These are phyloP conservation scores for Gossypium herbaceum DNA, from an alignment of 345 rosid genomes.

Conservation along the genomic window DNA sequence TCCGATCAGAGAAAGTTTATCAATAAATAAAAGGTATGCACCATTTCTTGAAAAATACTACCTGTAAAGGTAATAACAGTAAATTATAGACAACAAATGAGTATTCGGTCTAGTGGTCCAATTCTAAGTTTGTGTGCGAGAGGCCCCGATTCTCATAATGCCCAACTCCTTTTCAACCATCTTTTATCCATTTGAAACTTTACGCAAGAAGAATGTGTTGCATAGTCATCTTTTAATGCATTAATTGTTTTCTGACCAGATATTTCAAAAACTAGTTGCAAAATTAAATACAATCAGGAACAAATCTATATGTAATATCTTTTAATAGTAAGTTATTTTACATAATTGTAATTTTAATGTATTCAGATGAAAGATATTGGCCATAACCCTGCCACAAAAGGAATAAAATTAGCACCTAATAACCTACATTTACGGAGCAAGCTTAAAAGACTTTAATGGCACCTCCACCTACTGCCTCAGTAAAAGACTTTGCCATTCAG, in stretches of 20 bases:
- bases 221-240: background rate
- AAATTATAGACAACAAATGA: background rate
- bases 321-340: background rate
- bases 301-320: background rate
- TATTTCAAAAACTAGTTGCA: background rate
- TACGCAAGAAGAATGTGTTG: background rate
- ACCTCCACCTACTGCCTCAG: background rate
- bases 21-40: background rate
- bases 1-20: background rate
- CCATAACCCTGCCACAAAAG: background rate
- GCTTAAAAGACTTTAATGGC: background rate
- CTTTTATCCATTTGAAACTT: background rate
- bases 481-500: background rate
- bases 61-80: background rate
- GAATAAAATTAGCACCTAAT: background rate
- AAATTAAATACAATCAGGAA: background rate
- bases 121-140: background rate
- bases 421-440: background rate
- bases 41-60: background rate
- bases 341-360: background rate
- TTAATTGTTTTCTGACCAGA: background rate
- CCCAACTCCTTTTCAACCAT: background rate
- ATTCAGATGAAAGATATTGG: background rate
- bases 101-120: background rate
- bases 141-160: background rate